A percentile compares a stretch with the other conserved stretches of the same genome.
Evolutionary conservation across 306 rosid genomes (phyloP).

Genomic region (Fragaria ananassa): DNA sequence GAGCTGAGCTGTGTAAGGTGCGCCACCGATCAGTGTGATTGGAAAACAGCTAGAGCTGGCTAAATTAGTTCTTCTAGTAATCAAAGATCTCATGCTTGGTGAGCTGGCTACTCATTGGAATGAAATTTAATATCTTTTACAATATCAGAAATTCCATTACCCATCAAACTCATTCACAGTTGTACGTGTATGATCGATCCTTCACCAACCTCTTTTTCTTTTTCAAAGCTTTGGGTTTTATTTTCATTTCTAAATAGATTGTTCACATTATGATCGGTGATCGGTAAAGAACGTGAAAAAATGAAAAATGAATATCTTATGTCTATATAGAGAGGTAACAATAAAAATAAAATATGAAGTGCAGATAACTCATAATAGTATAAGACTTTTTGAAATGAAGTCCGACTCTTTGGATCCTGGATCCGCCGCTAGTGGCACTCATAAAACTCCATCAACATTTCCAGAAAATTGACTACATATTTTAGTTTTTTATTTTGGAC

Average conservation of each 20-base stretch:
- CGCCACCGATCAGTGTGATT: neutral
- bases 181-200: neutral
- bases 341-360: too few species aligned
- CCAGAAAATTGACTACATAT: too few species aligned
- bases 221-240: neutral
- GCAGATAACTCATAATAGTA: too few species aligned
- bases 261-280: too few species aligned
- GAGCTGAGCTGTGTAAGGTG: neutral
- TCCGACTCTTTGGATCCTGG: too few species aligned
- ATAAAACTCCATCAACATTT: too few species aligned
- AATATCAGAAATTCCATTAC: neutral
- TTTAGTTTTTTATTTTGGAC: neutral
- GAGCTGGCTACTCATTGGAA: conserved; percentile 1
- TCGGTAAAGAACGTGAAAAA: neutral
- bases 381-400: too few species aligned
- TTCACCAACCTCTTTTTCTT: neutral
- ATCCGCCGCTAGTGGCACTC: too few species aligned
- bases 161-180: neutral
- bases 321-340: too few species aligned
- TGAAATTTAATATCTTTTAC: neutral
- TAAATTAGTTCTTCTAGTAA: neutral
- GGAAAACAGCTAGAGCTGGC: conserved; percentile 40
- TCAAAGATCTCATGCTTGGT: neutral
- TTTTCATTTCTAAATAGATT: too few species aligned
- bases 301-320: too few species aligned